These are phyloP conservation scores for Fusarium falciforme DNA, from an alignment of 2,329 filamentous ascomycete genomes.

Conservation along the genomic window DNA sequence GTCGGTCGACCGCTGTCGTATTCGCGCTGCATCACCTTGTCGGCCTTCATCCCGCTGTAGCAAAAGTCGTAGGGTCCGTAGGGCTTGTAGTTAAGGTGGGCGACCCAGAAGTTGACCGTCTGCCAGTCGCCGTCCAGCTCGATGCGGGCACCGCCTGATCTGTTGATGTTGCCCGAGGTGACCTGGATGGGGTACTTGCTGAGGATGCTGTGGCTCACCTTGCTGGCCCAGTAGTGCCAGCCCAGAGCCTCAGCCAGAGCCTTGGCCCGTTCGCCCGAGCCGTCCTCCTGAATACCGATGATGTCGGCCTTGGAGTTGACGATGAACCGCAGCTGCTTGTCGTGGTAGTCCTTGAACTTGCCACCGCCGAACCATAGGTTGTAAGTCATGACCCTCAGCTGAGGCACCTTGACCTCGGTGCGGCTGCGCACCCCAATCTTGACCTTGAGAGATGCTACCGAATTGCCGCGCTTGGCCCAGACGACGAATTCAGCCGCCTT, in stretches of 20 bases:
- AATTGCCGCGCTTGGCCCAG: slow-evolving; percentile 40
- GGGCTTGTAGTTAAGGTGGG: slow-evolving; percentile 50
- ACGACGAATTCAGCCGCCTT: slow-evolving; percentile 39
- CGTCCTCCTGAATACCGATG: slow-evolving; percentile 51
- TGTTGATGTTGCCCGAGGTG: slow-evolving; percentile 31
- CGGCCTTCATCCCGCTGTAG: slow-evolving; percentile 48
- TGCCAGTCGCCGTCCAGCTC: slow-evolving; percentile 45
- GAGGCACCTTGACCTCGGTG: slow-evolving; percentile 44
- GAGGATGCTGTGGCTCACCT: slow-evolving; percentile 46
- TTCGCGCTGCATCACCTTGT: slow-evolving; percentile 49
- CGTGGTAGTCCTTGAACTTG: slow-evolving; percentile 48
- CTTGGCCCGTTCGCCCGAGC: slow-evolving; percentile 38
- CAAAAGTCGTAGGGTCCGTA: slow-evolving; percentile 57
- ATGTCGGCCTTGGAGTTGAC: slow-evolving; percentile 47
- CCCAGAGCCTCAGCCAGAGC: slow-evolving; percentile 51
- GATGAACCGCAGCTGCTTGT: slow-evolving; percentile 52
- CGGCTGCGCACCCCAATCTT: slow-evolving; percentile 47
- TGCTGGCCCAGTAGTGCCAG: slow-evolving; percentile 50
- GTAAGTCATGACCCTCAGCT: slow-evolving; percentile 49
- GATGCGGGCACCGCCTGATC: slow-evolving; percentile 45
- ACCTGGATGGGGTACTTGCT: slow-evolving; percentile 52
- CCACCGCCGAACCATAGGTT: slow-evolving; percentile 54
- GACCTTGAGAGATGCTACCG: slow-evolving; percentile 40
- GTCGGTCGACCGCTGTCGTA: slow-evolving; percentile 48
- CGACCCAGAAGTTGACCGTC: slow-evolving; percentile 49